Conservation (phyloP, 2,329 filamentous ascomycete species). For the Calonectria montana region DNA sequence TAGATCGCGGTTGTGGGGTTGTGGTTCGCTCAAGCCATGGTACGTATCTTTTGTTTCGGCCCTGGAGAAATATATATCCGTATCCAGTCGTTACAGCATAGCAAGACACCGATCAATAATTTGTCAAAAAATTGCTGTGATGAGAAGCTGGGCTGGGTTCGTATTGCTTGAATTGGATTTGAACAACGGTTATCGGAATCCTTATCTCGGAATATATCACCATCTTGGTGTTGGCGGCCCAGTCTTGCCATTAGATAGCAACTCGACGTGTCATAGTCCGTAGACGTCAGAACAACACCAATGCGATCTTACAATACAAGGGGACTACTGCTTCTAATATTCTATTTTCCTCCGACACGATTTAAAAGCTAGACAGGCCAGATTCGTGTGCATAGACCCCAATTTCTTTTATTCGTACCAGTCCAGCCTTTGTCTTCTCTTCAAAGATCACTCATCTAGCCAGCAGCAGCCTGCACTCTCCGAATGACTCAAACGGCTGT, state of each 20-base stretch:
- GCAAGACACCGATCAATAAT: background rate
- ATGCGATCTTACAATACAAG: background rate
- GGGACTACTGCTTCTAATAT: background rate
- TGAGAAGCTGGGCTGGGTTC: background rate
- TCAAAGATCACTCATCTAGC: background rate
- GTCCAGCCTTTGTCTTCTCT: background rate
- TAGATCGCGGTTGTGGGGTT: background rate
- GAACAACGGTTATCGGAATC: background rate
- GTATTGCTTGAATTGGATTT: background rate
- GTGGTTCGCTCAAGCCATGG: background rate
- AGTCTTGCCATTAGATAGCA: background rate
- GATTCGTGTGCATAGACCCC: too few species aligned
- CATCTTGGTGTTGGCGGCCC: background rate
- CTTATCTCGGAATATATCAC: background rate
- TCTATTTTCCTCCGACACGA: background rate
- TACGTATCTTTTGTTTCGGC: background rate
- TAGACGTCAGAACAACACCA: background rate
- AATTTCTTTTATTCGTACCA: background rate
- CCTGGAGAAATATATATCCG: background rate
- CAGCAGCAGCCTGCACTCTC: background rate
- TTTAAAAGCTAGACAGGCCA: too few species aligned
- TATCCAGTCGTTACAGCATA: too few species aligned
- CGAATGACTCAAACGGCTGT: slow-evolving; percentile 13
- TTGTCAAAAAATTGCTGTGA: background rate
- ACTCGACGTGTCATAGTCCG: background rate